Conservation (phyloP, 495 filamentous ascomycete species). For the Penicillium manginii region DNA sequence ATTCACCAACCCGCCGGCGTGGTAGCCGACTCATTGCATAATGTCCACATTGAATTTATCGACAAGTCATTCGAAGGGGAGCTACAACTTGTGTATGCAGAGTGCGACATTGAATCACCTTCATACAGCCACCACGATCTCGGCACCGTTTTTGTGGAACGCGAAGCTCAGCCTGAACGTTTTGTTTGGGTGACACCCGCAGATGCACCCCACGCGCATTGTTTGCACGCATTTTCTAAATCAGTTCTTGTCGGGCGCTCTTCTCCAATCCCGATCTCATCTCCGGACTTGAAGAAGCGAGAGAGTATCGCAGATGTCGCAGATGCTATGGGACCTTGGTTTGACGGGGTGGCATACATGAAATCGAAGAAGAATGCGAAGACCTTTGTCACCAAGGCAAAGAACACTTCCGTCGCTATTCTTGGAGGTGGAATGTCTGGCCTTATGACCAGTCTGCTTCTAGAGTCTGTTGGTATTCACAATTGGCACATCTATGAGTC, state of each 20-base stretch:
- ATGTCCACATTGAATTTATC: constrained; percentile 34
- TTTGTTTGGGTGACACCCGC: constrained; percentile 39
- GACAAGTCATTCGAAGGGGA: constrained; percentile 31
- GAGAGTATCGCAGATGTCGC: constrained; percentile 39
- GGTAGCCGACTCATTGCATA: constrained; percentile 38
- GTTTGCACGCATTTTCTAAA: constrained; percentile 39
- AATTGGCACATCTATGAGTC: constrained; percentile 61
- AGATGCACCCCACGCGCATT: constrained; percentile 33
- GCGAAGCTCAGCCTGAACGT: constrained; percentile 32
- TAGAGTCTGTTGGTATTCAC: constrained; percentile 57
- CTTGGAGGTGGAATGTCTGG: constrained; percentile 72
- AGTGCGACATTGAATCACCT: constrained; percentile 25
- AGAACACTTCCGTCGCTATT: constrained; percentile 54
- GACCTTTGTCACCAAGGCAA: constrained; percentile 57
- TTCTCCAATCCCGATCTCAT: constrained; percentile 22
- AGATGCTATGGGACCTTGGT: constrained; percentile 69
- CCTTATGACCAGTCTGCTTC: constrained; percentile 57
- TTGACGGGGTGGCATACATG: constrained; percentile 67
- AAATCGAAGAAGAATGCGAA: constrained; percentile 55
- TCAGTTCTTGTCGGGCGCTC: constrained; percentile 29
- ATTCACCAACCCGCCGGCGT: constrained; percentile 19
- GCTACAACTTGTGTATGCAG: constrained; percentile 37
- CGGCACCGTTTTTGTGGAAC: constrained; percentile 29
- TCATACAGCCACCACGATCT: constrained; percentile 32
- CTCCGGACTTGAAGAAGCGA: constrained; percentile 21